Evolutionary conservation across 2,329 filamentous ascomycete genomes (phyloP).

Genomic region (Neoscytalidium dimidiatum): DNA sequence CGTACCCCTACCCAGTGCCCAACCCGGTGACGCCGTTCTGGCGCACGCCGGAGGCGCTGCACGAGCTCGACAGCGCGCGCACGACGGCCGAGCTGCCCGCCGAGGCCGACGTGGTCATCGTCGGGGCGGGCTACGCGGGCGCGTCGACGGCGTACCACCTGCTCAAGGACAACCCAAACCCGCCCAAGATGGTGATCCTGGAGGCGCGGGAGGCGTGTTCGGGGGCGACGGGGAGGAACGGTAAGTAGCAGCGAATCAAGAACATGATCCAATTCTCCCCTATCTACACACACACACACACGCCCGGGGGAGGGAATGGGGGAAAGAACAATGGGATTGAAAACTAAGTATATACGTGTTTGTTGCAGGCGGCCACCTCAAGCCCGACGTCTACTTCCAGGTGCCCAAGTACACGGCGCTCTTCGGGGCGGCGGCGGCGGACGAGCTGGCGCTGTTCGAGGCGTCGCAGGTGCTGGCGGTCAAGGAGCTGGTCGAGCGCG

Average conservation of each 20-base stretch:
- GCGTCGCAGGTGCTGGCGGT: slow-evolving; percentile 21
- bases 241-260: no score
- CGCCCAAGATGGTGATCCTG: slow-evolving; percentile 25
- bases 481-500: slow-evolving; percentile 25
- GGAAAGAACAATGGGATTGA: no score
- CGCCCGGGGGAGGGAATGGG: no score
- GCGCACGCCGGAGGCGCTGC: slow-evolving; percentile 36
- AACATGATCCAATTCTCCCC: no score
- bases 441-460: slow-evolving; percentile 25
- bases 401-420: slow-evolving; percentile 19
- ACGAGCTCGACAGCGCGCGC: slow-evolving; percentile 30
- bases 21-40: slow-evolving; percentile 38
- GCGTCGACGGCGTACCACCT: slow-evolving; percentile 34
- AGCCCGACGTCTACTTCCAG: slow-evolving; percentile 41
- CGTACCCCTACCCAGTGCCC: slow-evolving; percentile 28
- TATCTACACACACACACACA: no score
- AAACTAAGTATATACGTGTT: no score
- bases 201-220: slow-evolving; percentile 30
- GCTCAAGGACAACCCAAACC: slow-evolving; percentile 22
- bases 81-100: slow-evolving; percentile 32
- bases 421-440: slow-evolving; percentile 16
- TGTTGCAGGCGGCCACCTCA: slow-evolving; percentile 20
- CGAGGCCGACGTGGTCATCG: slow-evolving; percentile 34
- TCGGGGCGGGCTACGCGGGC: slow-evolving; percentile 39
- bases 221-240: slow-evolving; percentile 31